These are phyloP conservation scores for Lasiosphaeriaceae sp. DNA, from an alignment of 495 filamentous ascomycete genomes.

Conservation along the genomic window DNA sequence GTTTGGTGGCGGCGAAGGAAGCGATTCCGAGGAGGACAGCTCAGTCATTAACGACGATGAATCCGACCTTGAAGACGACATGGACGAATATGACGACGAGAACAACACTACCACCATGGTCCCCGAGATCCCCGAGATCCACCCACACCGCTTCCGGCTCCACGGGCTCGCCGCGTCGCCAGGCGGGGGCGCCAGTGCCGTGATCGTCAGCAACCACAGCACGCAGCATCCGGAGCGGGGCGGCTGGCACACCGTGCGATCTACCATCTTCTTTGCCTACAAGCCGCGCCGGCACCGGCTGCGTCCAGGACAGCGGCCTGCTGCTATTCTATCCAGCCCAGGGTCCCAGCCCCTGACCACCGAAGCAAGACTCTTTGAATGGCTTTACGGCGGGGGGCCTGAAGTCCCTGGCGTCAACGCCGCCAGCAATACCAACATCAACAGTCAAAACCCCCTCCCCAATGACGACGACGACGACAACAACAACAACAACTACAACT, in stretches of 20 bases:
- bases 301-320: not conserved
- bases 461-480: too few species aligned
- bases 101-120: conserved; percentile 20
- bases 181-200: conserved; percentile 39
- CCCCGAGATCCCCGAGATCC: conserved; percentile 31
- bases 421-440: not conserved
- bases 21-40: conserved; percentile 12
- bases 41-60: conserved; percentile 22
- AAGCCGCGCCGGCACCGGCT: conserved; percentile 8
- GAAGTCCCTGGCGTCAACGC: conserved; percentile 34
- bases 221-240: conserved; percentile 37
- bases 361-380: conserved; percentile 41
- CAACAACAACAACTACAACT: too few species aligned
- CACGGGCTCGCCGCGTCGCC: conserved; percentile 42
- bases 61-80: not conserved
- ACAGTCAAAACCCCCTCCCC: too few species aligned
- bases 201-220: conserved; percentile 36
- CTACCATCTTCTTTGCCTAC: conserved; percentile 37
- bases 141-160: conserved; percentile 42
- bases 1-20: not conserved
- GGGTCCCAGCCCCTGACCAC: conserved; percentile 18
- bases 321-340: too few species aligned
- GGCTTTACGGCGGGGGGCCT: conserved; percentile 45
- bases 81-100: conserved; percentile 14
- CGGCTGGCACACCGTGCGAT: conserved; percentile 39